phyloP scores from a whole-genome alignment of 2,329 filamentous ascomycete genomes.

The Fusarium cyanostomum region DNA sequence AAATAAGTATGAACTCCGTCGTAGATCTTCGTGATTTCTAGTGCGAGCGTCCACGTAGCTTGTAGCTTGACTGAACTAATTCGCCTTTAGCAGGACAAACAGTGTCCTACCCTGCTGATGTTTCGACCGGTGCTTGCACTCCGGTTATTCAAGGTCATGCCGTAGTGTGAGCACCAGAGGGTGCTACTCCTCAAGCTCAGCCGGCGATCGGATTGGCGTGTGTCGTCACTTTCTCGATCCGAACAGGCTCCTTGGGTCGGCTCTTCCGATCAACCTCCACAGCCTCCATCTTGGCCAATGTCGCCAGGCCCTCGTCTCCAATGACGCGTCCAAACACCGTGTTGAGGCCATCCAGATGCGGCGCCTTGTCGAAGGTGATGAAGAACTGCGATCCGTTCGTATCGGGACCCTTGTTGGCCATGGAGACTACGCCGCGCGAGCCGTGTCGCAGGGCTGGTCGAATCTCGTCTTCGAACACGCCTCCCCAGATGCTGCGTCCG shows the following conservation, averaged over 20 bases:
- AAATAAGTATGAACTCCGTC: neutral
- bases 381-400: constrained; percentile 87
- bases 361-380: constrained; percentile 78
- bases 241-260: constrained; percentile 71
- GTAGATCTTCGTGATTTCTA: neutral
- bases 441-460: constrained; percentile 74
- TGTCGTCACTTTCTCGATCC: constrained; percentile 75
- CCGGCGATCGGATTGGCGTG: constrained; percentile 82
- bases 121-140: constrained; percentile 5
- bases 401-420: constrained; percentile 80
- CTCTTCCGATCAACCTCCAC: constrained; percentile 81
- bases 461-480: constrained; percentile 83
- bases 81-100: neutral
- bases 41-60: neutral
- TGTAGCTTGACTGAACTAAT: neutral
- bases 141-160: neutral
- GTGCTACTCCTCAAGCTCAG: constrained; percentile 46
- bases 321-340: constrained; percentile 83
- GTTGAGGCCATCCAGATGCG: constrained; percentile 85
- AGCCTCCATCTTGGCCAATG: constrained; percentile 75
- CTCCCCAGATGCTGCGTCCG: constrained; percentile 78
- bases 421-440: constrained; percentile 74
- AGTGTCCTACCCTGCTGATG: no score
- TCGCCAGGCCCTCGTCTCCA: constrained; percentile 70
- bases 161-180: neutral